Evolutionary conservation across 164 flowering plant genomes (phyloP).

Genomic region (Pachysandra terminalis): DNA sequence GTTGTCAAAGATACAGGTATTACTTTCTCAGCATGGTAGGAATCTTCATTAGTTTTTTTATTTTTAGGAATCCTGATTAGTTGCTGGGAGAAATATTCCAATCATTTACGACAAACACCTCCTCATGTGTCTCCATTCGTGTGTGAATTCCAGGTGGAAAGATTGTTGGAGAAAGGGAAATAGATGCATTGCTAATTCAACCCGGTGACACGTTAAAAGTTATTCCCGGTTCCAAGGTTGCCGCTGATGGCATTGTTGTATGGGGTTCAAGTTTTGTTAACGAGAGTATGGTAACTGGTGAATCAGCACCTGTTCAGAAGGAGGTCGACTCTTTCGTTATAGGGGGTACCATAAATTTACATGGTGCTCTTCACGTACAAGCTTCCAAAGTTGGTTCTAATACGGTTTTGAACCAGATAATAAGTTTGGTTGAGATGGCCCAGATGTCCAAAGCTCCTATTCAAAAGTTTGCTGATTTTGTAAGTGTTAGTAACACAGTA

Average conservation of each 20-base stretch:
- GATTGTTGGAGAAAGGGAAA: conserved; percentile 66
- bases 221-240: conserved; percentile 90
- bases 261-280: conserved; percentile 96
- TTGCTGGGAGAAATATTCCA: neutral
- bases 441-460: conserved; percentile 99
- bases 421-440: conserved; percentile 91
- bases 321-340: conserved; percentile 65
- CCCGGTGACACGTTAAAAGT: conserved; percentile 88
- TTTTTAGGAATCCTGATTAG: no score
- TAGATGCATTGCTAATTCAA: conserved; percentile 86
- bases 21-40: neutral
- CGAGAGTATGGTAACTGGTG: conserved; percentile 99
- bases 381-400: conserved; percentile 95
- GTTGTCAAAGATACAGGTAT: conserved; percentile 76
- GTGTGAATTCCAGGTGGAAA: conserved; percentile 55
- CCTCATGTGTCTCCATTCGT: conserved; percentile 4
- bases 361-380: conserved; percentile 80
- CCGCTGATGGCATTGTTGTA: conserved; percentile 82
- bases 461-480: conserved; percentile 97
- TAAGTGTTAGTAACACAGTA: conserved; percentile 34
- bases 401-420: conserved; percentile 90
- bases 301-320: conserved; percentile 73
- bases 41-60: neutral
- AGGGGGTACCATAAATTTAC: conserved; percentile 95
- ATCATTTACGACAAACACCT: neutral